These are phyloP conservation scores for Infundibulicybe gibba DNA, from an alignment of 768 basidiomycete species.

Conservation along the genomic window DNA sequence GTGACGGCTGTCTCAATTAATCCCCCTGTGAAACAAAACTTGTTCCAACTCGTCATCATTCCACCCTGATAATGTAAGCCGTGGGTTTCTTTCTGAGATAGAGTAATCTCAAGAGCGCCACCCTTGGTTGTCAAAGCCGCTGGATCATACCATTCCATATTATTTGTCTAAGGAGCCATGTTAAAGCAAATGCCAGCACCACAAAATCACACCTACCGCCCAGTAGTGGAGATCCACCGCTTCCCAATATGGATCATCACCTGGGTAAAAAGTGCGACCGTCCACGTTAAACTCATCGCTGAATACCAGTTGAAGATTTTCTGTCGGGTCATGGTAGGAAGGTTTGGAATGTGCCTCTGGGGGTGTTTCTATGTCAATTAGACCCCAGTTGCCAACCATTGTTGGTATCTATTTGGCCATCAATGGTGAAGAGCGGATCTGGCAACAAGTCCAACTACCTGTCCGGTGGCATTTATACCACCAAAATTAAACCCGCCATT, in stretches of 20 bases:
- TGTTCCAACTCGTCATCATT: slow-evolving; percentile 76
- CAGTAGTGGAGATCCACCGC: slow-evolving; percentile 81
- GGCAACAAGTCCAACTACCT: slow-evolving; percentile 32
- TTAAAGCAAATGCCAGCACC: neutral
- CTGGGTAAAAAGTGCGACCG: slow-evolving; percentile 79
- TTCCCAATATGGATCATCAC: slow-evolving; percentile 91
- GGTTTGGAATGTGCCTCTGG: slow-evolving; percentile 45
- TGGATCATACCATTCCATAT: slow-evolving; percentile 90
- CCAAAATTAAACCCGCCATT: slow-evolving; percentile 71
- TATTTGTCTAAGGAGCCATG: slow-evolving; percentile 45
- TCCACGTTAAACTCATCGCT: slow-evolving; percentile 87
- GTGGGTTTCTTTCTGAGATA: slow-evolving; percentile 64
- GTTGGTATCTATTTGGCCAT: slow-evolving; percentile 41
- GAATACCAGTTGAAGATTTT: slow-evolving; percentile 68
- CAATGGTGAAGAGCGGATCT: slow-evolving; percentile 2
- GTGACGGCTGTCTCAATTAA: slow-evolving; percentile 66
- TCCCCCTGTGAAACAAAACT: slow-evolving; percentile 93
- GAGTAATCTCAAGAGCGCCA: slow-evolving; percentile 74
- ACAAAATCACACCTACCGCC: slow-evolving; percentile 35
- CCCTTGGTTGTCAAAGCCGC: slow-evolving; percentile 67
- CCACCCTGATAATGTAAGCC: slow-evolving; percentile 71
- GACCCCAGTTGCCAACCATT: slow-evolving; percentile 59
- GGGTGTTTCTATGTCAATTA: slow-evolving; percentile 81
- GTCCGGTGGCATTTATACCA: slow-evolving; percentile 74
- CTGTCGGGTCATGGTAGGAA: slow-evolving; percentile 49